Evolutionary conservation across 306 rosid species (phyloP).

Genomic region (Sicyos edulis): DNA sequence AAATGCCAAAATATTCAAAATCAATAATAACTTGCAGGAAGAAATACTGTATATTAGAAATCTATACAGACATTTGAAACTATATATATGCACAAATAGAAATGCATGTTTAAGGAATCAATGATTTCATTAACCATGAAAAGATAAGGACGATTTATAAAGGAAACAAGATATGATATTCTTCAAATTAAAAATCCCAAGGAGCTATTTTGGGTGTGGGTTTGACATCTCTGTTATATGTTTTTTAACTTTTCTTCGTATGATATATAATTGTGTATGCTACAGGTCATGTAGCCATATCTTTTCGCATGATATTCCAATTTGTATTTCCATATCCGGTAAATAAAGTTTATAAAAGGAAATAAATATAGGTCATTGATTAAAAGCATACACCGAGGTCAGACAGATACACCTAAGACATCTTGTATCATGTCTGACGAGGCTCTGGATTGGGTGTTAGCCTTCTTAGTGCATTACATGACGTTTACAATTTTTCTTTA

Average conservation of each 20-base stretch:
- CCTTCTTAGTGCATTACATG: conserved; percentile 3
- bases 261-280: background rate
- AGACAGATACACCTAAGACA: background rate
- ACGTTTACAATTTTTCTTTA: background rate
- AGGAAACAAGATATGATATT: background rate
- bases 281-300: background rate
- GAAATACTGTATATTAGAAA: background rate
- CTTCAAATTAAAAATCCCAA: background rate
- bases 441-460: background rate
- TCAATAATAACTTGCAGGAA: conserved; percentile 12
- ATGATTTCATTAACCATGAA: background rate
- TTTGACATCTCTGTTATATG: background rate
- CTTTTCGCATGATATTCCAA: background rate
- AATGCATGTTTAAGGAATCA: background rate
- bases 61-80: background rate
- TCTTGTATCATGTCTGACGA: background rate
- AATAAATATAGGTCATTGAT: background rate
- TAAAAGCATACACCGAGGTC: conserved; percentile 2
- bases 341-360: background rate
- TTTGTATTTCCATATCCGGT: background rate
- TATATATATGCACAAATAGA: background rate
- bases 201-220: background rate
- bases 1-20: conserved; percentile 33
- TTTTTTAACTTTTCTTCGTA: background rate
- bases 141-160: background rate